Base-by-base conservation (phyloP, 306 rosid genomes). In the Malus orientalis region DNA sequence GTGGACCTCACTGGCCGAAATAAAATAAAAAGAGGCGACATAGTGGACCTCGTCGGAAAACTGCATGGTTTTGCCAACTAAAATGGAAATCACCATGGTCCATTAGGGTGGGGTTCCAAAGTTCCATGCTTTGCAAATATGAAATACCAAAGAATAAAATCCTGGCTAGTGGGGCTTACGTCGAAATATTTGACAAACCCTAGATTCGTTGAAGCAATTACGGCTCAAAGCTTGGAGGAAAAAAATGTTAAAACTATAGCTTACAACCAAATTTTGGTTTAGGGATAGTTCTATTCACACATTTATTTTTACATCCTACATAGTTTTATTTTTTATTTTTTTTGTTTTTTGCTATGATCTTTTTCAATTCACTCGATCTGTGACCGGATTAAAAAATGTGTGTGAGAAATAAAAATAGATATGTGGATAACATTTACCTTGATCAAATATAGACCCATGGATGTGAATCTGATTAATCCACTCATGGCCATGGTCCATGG, bases 81-180 rank as follows among this genome's bases (percentile, higher is more conserved):
- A 71, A 59, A 66, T 75, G 81, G 68, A 15, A 66, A 44, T 64
- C 78, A 65, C 25, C 73, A 80, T n/a, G 67, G 47, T n/a, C 40
- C 2, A 2, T 13, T 49, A 49, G 20, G 20, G 20, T 5, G 55
- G 55, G 20, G 8, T 4, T 42, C 6, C 11, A 25, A 49, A 5
- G 19, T 60, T 30, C 69, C 25, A 2, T 19, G 65, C 6, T 49
- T 68, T 36, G 11, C 53, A 19, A 10, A 14, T 16, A 67, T 8
- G 62, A 61, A 30, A 23, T 16, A 67, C 19, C 69, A 61, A 30
- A 23, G 25, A 79, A 1, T 38, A 22, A 1, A 47, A 44, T 8
- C 62, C 62, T 57, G 6, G 5, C 29, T n/a, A 10, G 62, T 51
- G 55, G 20, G 55, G 8, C 3, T 51, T 51, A 51, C 55, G 29